These are phyloP conservation scores for Aspergillus fischeri DNA, from an alignment of 2,329 filamentous ascomycete species.

Conservation along the genomic window DNA sequence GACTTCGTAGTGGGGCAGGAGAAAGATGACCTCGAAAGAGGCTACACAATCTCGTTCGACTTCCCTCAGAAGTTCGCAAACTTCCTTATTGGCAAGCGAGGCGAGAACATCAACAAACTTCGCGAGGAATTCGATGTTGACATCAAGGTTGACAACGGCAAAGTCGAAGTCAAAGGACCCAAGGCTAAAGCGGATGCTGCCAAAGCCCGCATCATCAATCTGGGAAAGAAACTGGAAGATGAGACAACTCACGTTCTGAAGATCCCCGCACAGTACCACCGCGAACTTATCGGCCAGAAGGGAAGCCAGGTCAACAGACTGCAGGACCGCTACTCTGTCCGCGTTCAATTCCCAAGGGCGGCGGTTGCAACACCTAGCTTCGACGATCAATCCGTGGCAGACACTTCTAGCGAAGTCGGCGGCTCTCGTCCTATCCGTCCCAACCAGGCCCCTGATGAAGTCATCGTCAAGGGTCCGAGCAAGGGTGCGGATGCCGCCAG, in stretches of 20 bases:
- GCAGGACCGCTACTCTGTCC: conserved; percentile 87
- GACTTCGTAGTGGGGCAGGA: conserved; percentile 83
- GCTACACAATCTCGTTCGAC: conserved; percentile 79
- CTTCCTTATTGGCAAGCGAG: conserved; percentile 66
- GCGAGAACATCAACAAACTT: conserved; percentile 65
- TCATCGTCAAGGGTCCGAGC: conserved; percentile 84
- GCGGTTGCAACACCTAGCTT: conserved; percentile 39
- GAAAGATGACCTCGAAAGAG: conserved; percentile 88
- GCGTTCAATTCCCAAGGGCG: conserved; percentile 88
- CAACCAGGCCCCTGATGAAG: conserved; percentile 80
- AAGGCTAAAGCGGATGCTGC: conserved; percentile 89
- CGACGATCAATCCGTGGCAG: conserved; percentile 68
- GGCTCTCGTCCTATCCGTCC: conserved; percentile 58
- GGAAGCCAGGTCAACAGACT: conserved; percentile 87
- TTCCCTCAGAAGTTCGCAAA: conserved; percentile 95
- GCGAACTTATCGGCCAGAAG: conserved; percentile 85
- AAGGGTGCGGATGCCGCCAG: conserved; percentile 88
- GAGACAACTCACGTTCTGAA: conserved; percentile 84
- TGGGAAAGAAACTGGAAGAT: conserved; percentile 82
- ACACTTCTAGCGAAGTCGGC: conserved; percentile 63
- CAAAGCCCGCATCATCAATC: conserved; percentile 72
- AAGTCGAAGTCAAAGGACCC: conserved; percentile 92
- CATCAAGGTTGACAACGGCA: conserved; percentile 88
- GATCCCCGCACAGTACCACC: conserved; percentile 89
- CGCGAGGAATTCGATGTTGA: conserved; percentile 68